A percentile compares a stretch with the other conserved stretches of the same genome.
Conservation (phyloP, 495 filamentous ascomycete species). For the Xylaria curta region DNA sequence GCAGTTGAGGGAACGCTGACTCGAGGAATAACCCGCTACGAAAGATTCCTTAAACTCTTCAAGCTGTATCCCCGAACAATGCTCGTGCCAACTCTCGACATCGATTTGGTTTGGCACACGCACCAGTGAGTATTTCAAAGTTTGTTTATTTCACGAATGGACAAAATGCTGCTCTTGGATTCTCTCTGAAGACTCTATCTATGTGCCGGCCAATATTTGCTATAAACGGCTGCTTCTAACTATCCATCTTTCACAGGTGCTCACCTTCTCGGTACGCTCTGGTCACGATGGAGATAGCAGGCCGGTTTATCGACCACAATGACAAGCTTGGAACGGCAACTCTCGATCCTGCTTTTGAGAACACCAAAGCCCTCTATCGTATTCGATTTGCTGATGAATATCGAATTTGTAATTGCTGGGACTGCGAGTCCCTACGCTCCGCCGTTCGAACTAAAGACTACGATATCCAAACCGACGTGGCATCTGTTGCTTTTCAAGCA, state of each 20-base stretch:
- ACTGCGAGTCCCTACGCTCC: neutral
- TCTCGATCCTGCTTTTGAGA: slow-evolving; percentile 7
- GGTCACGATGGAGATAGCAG: neutral
- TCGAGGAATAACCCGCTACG: neutral
- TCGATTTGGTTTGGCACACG: neutral
- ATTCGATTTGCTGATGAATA: slow-evolving; percentile 5
- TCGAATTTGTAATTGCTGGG: slow-evolving; percentile 6
- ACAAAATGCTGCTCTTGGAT: too few species aligned
- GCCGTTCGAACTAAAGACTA: neutral
- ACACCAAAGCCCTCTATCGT: neutral
- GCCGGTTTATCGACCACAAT: neutral
- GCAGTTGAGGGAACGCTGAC: neutral
- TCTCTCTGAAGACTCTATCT: too few species aligned
- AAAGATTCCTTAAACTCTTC: slow-evolving; percentile 4
- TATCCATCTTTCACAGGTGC: neutral
- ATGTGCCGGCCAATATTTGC: too few species aligned
- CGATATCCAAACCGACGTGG: neutral
- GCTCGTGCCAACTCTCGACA: slow-evolving; percentile 4
- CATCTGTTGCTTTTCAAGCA: neutral
- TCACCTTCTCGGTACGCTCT: neutral
- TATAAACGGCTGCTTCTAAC: too few species aligned
- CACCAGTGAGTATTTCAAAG: neutral
- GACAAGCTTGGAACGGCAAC: slow-evolving; percentile 9
- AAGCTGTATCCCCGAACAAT: neutral
- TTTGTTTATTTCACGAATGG: too few species aligned